These are phyloP conservation scores for Litsea cubeba DNA, from an alignment of 164 flowering plant genomes.

Conservation along the genomic window DNA sequence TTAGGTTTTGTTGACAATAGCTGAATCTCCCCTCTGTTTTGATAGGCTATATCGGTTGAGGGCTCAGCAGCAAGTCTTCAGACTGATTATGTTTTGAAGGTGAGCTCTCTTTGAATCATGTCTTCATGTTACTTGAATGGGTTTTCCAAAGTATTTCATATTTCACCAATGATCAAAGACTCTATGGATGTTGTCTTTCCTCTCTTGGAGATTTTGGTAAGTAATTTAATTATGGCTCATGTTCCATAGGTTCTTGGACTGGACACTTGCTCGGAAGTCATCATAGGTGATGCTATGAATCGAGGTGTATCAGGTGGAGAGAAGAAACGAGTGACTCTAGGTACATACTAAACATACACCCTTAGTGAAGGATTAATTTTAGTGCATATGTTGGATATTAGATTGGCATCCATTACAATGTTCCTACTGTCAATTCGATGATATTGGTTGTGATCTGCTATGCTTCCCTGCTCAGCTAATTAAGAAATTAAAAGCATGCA, in stretches of 20 bases:
- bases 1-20: background rate
- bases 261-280: slow-evolving; percentile 56
- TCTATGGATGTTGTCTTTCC: too few relatives aligned
- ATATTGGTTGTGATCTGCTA: too few relatives aligned
- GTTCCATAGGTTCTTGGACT: slow-evolving; percentile 55
- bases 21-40: background rate
- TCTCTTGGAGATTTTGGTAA: background rate
- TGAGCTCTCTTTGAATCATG: slow-evolving; percentile 10
- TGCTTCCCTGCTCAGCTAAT: too few relatives aligned
- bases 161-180: background rate
- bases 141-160: too few relatives aligned
- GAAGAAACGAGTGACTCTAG: slow-evolving; percentile 64
- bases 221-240: background rate
- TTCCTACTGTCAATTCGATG: too few relatives aligned
- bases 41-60: slow-evolving; percentile 48
- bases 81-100: slow-evolving; percentile 66
- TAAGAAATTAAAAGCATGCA: too few relatives aligned
- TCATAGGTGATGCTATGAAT: slow-evolving; percentile 63
- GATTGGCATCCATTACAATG: background rate
- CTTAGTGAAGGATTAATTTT: background rate
- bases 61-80: slow-evolving; percentile 48
- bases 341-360: slow-evolving; percentile 17
- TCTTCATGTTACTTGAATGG: background rate
- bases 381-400: background rate
- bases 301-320: slow-evolving; percentile 78